phyloP scores from a whole-genome alignment of 768 basidiomycete genomes.

The Clitopilus passeckerianus region DNA sequence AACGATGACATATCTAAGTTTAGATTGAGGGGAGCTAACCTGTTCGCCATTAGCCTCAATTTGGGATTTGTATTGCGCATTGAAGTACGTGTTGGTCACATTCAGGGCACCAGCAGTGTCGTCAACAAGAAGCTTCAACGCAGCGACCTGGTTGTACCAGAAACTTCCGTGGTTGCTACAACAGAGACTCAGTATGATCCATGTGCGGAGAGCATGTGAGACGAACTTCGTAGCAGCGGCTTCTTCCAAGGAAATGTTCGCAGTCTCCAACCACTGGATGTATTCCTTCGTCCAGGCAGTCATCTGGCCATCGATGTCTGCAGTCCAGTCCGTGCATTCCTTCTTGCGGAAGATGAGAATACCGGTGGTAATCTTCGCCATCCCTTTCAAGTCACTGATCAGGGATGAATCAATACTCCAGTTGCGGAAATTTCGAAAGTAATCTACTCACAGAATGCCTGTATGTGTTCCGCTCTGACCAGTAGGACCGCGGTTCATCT shows the following conservation, averaged over 20 bases:
- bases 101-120: slow-evolving; percentile 43
- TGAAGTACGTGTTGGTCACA: slow-evolving; percentile 46
- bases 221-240: slow-evolving; percentile 43
- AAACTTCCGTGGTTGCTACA: slow-evolving; percentile 66
- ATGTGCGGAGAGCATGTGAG: no score
- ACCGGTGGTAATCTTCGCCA: slow-evolving; percentile 50
- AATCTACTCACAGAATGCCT: slow-evolving; percentile 43
- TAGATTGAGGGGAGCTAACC: slow-evolving; percentile 19
- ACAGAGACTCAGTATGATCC: not conserved
- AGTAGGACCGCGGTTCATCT: slow-evolving; percentile 39
- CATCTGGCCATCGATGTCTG: slow-evolving; percentile 43
- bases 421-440: not conserved
- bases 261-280: slow-evolving; percentile 50
- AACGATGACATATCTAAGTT: not conserved
- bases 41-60: slow-evolving; percentile 57
- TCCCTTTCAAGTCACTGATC: slow-evolving; percentile 49
- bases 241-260: slow-evolving; percentile 42
- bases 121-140: slow-evolving; percentile 49
- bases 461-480: slow-evolving; percentile 41
- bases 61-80: slow-evolving; percentile 42
- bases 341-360: slow-evolving; percentile 49
- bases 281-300: slow-evolving; percentile 48
- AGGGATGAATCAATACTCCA: not conserved
- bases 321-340: slow-evolving; percentile 48
- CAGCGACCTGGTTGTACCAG: slow-evolving; percentile 55